Percentiles rank a stretch among this genome's conserved stretches.
phyloP scores from a whole-genome alignment of 176 grass and related monocot species.

The Oryza glumipatula region DNA sequence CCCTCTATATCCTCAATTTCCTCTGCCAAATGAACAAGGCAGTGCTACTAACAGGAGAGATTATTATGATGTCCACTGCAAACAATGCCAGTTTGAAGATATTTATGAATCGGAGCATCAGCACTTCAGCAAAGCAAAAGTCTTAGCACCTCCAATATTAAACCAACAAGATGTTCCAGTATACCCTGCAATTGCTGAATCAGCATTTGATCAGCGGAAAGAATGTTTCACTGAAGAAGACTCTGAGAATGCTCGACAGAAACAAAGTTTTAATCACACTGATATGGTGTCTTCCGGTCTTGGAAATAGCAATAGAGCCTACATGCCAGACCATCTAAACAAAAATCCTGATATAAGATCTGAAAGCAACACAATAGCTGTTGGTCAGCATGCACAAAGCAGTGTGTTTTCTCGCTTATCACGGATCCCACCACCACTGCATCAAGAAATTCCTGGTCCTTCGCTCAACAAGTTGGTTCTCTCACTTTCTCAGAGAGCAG shows the following conservation, averaged over 20 bases:
- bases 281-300: constrained; percentile 30
- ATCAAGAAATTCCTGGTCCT: constrained; percentile 28
- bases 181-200: constrained; percentile 20
- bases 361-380: constrained; percentile 26
- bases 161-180: constrained; percentile 24
- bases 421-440: constrained; percentile 24
- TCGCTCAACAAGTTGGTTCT: constrained; percentile 42
- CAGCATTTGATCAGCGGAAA: constrained; percentile 25
- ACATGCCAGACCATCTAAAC: constrained; percentile 6
- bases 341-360: constrained; percentile 5
- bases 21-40: constrained; percentile 15
- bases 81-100: neutral
- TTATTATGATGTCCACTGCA: constrained; percentile 35
- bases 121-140: constrained; percentile 20
- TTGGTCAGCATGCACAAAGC: constrained; percentile 17
- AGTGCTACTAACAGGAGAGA: constrained; percentile 24
- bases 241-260: constrained; percentile 2
- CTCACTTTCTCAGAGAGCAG: constrained; percentile 47
- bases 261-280: constrained; percentile 14
- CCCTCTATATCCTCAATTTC: neutral
- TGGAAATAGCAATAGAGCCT: constrained; percentile 24
- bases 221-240: constrained; percentile 14
- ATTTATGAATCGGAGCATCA: constrained; percentile 30
- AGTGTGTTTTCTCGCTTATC: constrained; percentile 64
- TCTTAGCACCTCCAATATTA: neutral